Evolutionary conservation across 1,284 basidiomycete species (phyloP), one percentile per base, ranked within the genome.

Genomic region (Trichosporon ovoides): DNA sequence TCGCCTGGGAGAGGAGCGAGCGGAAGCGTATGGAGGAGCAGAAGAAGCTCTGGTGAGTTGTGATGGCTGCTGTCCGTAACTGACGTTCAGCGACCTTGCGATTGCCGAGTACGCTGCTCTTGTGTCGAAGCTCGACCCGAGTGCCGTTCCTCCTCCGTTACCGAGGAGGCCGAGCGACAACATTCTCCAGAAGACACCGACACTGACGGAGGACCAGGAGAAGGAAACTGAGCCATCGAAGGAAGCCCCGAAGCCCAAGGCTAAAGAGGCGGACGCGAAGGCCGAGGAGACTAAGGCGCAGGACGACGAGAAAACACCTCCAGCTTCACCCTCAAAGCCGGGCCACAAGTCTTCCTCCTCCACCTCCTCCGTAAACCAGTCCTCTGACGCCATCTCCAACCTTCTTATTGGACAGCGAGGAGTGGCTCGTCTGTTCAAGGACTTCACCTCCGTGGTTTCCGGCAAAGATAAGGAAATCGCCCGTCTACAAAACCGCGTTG

Each of bases 401-500:
- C 73, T 77, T 53, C 61, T 75, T 31, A 60, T 72, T 3, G 77
- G 75, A 9, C 73, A 76, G 57, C 66, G 68, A 36, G 77, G 76
- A n/a, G 69, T 77, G 5, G 71, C 73, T 20, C 69, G 66, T 6
- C 69, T 78, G 0, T 74, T 76, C 58, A 55, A 67, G 16, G 77
- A 77, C 63, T 77, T 77, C 54, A 67, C 69, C 7, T 57, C 68
- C 0, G 61, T 68, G 11, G 63, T 76, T 7, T 51, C 66, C 0
- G 55, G 64, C 16, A 71, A 70, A 53, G 74, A 77, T 43, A 62
- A 63, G 33, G 64, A 86, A 71, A 80, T 93, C 12, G 87, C 86
- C 1, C 85, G 88, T 63, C 80, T 91, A 12, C 87, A 92, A 75
- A 78, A 88, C 49, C 86, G 90, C 68, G 81, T 90, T 36, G 78